Evolutionary conservation across 2,329 filamentous ascomycete species (phyloP).

Genomic region (Plenodomus biglobosus): DNA sequence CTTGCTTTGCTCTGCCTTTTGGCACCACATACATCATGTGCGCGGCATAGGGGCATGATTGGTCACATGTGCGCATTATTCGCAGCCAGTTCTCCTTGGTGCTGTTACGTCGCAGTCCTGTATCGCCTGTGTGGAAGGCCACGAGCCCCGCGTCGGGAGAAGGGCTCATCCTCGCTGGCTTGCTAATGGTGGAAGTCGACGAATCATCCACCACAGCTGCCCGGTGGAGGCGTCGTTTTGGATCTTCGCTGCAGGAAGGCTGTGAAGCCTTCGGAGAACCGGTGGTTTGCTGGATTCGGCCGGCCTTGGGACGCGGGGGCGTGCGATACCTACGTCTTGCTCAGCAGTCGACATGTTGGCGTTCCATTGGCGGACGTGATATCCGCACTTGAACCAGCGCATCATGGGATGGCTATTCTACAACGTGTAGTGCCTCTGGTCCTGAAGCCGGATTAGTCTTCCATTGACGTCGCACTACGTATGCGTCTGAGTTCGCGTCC

Average conservation of each 20-base stretch:
- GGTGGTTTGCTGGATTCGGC: slow-evolving; percentile 13
- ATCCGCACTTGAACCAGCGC: slow-evolving; percentile 1
- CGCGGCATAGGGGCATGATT: not conserved
- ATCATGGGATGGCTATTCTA: not conserved
- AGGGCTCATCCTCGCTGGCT: slow-evolving; percentile 11
- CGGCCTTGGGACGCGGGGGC: slow-evolving; percentile 21
- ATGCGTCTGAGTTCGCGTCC: not conserved
- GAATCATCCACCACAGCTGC: not conserved
- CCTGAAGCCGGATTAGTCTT: not conserved
- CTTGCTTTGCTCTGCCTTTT: not conserved
- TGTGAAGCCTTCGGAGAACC: slow-evolving; percentile 11
- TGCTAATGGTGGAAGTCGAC: slow-evolving; percentile 6
- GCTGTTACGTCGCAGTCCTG: slow-evolving; percentile 7
- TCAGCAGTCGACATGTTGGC: slow-evolving; percentile 15
- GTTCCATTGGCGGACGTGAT: too few relatives aligned
- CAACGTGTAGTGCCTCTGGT: not conserved
- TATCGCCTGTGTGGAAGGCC: slow-evolving; percentile 7
- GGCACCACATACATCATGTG: slow-evolving; percentile 1
- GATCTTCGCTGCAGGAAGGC: slow-evolving; percentile 1
- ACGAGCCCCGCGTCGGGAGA: slow-evolving; percentile 5
- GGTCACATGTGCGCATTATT: not conserved
- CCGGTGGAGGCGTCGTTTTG: slow-evolving; percentile 1
- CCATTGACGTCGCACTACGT: slow-evolving; percentile 7
- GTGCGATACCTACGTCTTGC: slow-evolving; percentile 8
- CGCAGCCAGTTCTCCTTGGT: not conserved